These are phyloP conservation scores for Dioscorea cayenensis DNA, from an alignment of 116 monocot species.

Conservation along the genomic window DNA sequence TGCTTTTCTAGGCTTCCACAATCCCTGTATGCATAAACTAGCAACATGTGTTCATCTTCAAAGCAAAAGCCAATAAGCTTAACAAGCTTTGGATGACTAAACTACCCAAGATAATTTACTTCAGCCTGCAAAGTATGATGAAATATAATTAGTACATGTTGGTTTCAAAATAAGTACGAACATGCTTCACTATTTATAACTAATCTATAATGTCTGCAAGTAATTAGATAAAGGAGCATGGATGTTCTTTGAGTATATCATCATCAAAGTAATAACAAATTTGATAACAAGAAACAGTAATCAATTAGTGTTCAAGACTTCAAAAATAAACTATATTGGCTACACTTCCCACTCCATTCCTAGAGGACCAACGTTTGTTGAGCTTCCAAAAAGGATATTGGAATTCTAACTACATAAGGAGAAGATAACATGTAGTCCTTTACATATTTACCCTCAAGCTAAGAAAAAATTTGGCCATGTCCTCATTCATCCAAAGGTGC, in stretches of 20 bases:
- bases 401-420: too few species aligned
- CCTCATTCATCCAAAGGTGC: too few species aligned
- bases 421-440: too few species aligned
- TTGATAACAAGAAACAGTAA: neutral
- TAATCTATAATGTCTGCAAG: too few species aligned
- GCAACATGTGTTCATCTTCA: conserved; percentile 66
- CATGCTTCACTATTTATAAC: too few species aligned
- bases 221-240: too few species aligned
- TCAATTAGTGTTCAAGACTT: neutral
- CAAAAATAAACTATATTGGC: neutral
- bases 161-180: neutral
- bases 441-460: too few species aligned
- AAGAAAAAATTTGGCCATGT: too few species aligned
- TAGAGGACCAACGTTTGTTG: too few species aligned
- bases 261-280: too few species aligned
- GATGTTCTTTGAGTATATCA: too few species aligned
- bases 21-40: conserved; percentile 92
- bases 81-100: conserved; percentile 88
- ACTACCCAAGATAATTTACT: conserved; percentile 89
- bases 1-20: conserved; percentile 87
- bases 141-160: neutral
- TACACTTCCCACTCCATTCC: neutral
- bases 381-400: too few species aligned
- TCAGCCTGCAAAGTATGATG: conserved; percentile 52
- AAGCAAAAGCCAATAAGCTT: conserved; percentile 93